Evolutionary conservation across 1,284 basidiomycete genomes (phyloP), one percentile per base, ranked within the genome.

Genomic region (Leccinum ponderosum): DNA sequence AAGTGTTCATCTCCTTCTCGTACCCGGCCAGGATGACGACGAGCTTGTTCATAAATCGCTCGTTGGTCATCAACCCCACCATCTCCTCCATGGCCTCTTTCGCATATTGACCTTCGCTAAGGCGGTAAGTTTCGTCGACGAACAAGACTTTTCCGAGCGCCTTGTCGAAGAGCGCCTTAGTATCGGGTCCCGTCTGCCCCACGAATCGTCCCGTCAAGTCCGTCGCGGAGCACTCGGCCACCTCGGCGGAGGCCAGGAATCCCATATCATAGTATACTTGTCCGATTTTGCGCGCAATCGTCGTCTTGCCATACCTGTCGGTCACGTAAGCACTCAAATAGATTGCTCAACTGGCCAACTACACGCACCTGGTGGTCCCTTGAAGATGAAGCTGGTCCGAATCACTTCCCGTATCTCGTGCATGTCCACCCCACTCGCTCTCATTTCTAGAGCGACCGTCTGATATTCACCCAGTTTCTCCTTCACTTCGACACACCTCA

Each of bases 21-120:
- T 89, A 89, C 0, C 87, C 87, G 37, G 87, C 87, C 12, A 89
- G 77, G 57, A 89, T 83, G 67, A 89, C 83, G 51, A 89, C 76
- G 27, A 89, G 72, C 67, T 87, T 88, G 17, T 77, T 74, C 63
- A 76, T 77, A 74, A 80, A 89, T 47, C 68, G 74, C 6, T 84
- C 80, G 44, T 86, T 76, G 0, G 87, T 89, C 58, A 89, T 74
- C 6, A 86, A 67, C 4, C 79, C 80, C 20, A 89, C 87, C 12
- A 89, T 67, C 64, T 89, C 87, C 64, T 89, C 87, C 53, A 87
- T 80, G 2, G 87, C 87, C 68, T 89, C 87, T 63, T 87, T 78
- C 0, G 85, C 47, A 6, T 48, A 48, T 0, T 20, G 20, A 25
- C 47, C 47, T 7, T 48, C 47, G 14, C 20, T 48, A 2, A 48